Percentiles rank a stretch among this genome's conserved stretches.
phyloP scores from a whole-genome alignment of 495 filamentous ascomycete species.

The Podospora didyma region DNA sequence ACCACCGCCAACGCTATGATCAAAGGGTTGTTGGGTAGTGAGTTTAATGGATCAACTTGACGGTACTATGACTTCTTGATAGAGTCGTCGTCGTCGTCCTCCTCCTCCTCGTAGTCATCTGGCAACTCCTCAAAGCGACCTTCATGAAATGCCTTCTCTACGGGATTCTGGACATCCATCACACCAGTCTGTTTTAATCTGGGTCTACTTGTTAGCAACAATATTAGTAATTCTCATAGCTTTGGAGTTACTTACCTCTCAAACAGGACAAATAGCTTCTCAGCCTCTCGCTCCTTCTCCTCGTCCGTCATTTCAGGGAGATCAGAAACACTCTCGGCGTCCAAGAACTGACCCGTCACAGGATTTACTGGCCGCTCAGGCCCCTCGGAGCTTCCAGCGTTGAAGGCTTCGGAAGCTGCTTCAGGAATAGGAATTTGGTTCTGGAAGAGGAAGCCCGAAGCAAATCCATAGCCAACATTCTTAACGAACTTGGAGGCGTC shows the following conservation, averaged over 20 bases:
- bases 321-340: slow-evolving; percentile 57
- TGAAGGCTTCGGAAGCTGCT: slow-evolving; percentile 56
- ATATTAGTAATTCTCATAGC: background rate
- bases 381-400: slow-evolving; percentile 23
- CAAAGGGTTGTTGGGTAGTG: background rate
- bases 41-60: background rate
- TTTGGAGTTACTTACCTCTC: slow-evolving; percentile 58
- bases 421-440: slow-evolving; percentile 74
- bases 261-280: slow-evolving; percentile 90
- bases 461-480: slow-evolving; percentile 89
- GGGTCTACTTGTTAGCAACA: slow-evolving; percentile 5
- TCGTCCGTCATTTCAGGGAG: slow-evolving; percentile 76
- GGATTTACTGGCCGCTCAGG: slow-evolving; percentile 60
- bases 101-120: slow-evolving; percentile 33
- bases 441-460: slow-evolving; percentile 81
- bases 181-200: slow-evolving; percentile 82
- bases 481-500: slow-evolving; percentile 67
- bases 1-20: background rate
- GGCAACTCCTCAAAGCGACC: slow-evolving; percentile 75
- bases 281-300: slow-evolving; percentile 91
- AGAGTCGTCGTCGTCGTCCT: slow-evolving; percentile 3
- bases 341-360: slow-evolving; percentile 81
- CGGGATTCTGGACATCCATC: slow-evolving; percentile 79
- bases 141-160: slow-evolving; percentile 67
- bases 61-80: background rate